Base-by-base conservation (phyloP, 106 monocot genomes). In the Dendrobium chrysotoxum region DNA sequence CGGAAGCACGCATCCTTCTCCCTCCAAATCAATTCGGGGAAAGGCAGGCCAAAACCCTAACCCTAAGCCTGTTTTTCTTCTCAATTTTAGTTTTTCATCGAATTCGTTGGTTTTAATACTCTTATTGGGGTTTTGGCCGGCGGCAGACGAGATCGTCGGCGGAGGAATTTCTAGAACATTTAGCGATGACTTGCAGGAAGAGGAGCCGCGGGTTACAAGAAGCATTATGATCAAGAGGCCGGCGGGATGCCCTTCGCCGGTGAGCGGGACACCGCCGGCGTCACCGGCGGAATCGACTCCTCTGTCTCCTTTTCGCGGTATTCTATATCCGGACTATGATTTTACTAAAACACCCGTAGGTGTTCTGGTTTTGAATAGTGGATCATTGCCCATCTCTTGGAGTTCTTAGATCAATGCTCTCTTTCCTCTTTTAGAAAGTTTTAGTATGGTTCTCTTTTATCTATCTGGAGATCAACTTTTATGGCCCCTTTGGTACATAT, bases 211-310 rank as follows among this genome's bases (percentile, higher is more conserved):
- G 81, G 94, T 98, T 74, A 94, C 97, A 67, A 79, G 94, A 65
- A 94, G 89, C 85, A 98, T 98, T 82, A 98, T 98, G 97, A 94
- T 98, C 57, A 90, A 88, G 86, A 85, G 88, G 70, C 94, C 97
- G 40, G 78, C 89, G 10, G 91, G 93, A 23, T 93, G 86, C 76
- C 90, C 92, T 45, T 85, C 92, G 67, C 82, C 91, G 57, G 78
- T 44, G 18, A 79, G 53, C 82, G 89, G 78, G 31, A 91, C 93
- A 54, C 91, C 88, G 77, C 97, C 92, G 81, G 76, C 79, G 23
- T 91, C 92, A 5, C 90, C 91, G 40, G 92, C 85, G 0, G 88
- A 87, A 30, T 84, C 86, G 15, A 97, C 94, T 5, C 92, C 94
- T 54, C 58, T 87, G 18, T 98, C 98, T 10, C 98, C 98, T 8